These are phyloP conservation scores for Begonia masoniana DNA, from an alignment of 306 rosid genomes.

Conservation along the genomic window DNA sequence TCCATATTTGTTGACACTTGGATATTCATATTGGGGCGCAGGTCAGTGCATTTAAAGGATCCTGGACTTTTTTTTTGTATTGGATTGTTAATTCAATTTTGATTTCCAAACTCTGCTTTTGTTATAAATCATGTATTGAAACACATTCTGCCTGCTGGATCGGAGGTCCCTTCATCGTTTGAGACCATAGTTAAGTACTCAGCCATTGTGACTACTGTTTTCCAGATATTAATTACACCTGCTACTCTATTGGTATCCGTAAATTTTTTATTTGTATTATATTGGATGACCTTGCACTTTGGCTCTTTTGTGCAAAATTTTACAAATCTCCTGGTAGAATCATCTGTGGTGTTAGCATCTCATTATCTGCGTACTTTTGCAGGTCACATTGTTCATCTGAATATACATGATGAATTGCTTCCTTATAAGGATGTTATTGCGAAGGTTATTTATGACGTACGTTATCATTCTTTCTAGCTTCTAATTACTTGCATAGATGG, in stretches of 20 bases:
- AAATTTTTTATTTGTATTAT: no score
- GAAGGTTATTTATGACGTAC: slow-evolving; percentile 78
- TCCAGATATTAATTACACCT: no score
- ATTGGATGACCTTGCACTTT: no score
- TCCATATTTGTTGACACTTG: slow-evolving; percentile 65
- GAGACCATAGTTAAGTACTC: slow-evolving; percentile 86
- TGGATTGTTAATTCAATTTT: not conserved
- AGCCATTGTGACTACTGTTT: slow-evolving; percentile 10
- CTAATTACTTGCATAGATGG: not conserved
- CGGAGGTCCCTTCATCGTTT: slow-evolving; percentile 88
- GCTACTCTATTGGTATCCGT: no score
- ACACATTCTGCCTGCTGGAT: slow-evolving; percentile 70
- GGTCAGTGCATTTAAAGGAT: slow-evolving; percentile 33
- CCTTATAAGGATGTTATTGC: slow-evolving; percentile 84
- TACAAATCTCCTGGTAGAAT: no score
- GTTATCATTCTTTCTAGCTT: slow-evolving; percentile 16
- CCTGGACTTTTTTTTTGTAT: slow-evolving; percentile 1
- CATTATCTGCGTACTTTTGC: slow-evolving; percentile 10
- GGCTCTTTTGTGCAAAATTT: no score
- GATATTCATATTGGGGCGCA: slow-evolving; percentile 88
- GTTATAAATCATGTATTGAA: slow-evolving; percentile 72
- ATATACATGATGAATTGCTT: slow-evolving; percentile 79
- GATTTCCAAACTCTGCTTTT: not conserved
- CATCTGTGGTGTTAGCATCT: no score
- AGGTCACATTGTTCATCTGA: slow-evolving; percentile 95